These are phyloP conservation scores for Rhizoclosmatium globosum DNA, from an alignment of 192 early-diverging fungal genomes.

Conservation along the genomic window DNA sequence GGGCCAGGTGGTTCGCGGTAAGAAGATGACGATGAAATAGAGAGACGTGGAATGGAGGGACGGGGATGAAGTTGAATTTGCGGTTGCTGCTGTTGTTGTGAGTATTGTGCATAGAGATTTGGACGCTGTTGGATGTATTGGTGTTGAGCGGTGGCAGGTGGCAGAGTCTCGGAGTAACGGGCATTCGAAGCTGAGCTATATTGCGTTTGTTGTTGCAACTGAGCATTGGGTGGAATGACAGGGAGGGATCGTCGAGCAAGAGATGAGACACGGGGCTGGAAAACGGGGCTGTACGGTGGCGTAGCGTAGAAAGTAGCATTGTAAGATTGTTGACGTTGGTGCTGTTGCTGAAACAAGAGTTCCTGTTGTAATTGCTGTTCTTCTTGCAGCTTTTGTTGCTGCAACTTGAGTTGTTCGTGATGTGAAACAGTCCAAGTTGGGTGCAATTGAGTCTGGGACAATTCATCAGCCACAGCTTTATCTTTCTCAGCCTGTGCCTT, in stretches of 20 bases:
- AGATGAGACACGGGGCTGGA: constrained; percentile 22
- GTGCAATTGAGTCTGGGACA: constrained; percentile 23
- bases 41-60: constrained; percentile 12
- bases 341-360: background rate
- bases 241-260: constrained; percentile 15
- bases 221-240: background rate
- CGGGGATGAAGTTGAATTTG: constrained; percentile 1
- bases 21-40: background rate
- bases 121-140: background rate
- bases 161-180: background rate
- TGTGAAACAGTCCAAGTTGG: constrained; percentile 3
- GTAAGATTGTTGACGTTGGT: constrained; percentile 5
- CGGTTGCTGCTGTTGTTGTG: background rate
- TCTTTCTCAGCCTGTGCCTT: background rate
- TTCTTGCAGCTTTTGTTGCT: constrained; percentile 13
- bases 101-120: background rate
- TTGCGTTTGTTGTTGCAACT: constrained; percentile 3
- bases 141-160: background rate
- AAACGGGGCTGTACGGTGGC: constrained; percentile 6
- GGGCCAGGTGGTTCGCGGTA: background rate
- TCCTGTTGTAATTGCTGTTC: constrained; percentile 1
- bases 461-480: background rate
- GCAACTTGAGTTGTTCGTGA: background rate
- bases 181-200: background rate
- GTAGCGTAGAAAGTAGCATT: background rate